Conservation (phyloP, 2,329 filamentous ascomycete genomes). For the Meredithiella fracta region DNA sequence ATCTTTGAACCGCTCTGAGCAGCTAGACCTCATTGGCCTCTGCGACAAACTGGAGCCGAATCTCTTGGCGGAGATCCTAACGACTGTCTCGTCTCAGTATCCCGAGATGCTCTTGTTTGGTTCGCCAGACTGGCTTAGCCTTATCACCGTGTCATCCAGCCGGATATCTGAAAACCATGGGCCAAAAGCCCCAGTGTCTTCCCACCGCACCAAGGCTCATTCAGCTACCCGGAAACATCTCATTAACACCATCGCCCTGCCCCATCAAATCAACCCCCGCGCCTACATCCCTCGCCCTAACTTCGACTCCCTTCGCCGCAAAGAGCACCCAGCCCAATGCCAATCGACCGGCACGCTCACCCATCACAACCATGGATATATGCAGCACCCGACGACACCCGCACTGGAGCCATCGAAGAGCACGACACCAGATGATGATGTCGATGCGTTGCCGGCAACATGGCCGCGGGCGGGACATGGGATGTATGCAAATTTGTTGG, state of each 20-base stretch:
- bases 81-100: slow-evolving; percentile 27
- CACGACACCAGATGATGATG: slow-evolving; percentile 19
- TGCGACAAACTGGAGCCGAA: slow-evolving; percentile 27
- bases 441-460: slow-evolving; percentile 23
- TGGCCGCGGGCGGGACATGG: slow-evolving; percentile 27
- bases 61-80: slow-evolving; percentile 26
- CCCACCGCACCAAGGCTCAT: slow-evolving; percentile 5
- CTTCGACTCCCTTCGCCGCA: slow-evolving; percentile 2
- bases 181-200: background rate
- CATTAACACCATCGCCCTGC: slow-evolving; percentile 11
- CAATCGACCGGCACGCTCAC: background rate
- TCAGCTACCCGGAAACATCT: slow-evolving; percentile 7
- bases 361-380: too few relatives aligned
- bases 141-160: slow-evolving; percentile 9
- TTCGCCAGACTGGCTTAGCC: slow-evolving; percentile 25
- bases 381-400: slow-evolving; percentile 1
- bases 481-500: slow-evolving; percentile 24
- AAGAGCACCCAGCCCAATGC: background rate
- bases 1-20: slow-evolving; percentile 23
- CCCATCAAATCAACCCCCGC: slow-evolving; percentile 1
- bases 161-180: background rate
- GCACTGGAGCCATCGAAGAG: slow-evolving; percentile 9
- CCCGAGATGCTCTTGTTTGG: slow-evolving; percentile 28
- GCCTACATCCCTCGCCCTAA: slow-evolving; percentile 10
- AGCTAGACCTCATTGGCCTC: slow-evolving; percentile 26